phyloP scores from a whole-genome alignment of 177 flowering plant species.

The Vitis hybrid region DNA sequence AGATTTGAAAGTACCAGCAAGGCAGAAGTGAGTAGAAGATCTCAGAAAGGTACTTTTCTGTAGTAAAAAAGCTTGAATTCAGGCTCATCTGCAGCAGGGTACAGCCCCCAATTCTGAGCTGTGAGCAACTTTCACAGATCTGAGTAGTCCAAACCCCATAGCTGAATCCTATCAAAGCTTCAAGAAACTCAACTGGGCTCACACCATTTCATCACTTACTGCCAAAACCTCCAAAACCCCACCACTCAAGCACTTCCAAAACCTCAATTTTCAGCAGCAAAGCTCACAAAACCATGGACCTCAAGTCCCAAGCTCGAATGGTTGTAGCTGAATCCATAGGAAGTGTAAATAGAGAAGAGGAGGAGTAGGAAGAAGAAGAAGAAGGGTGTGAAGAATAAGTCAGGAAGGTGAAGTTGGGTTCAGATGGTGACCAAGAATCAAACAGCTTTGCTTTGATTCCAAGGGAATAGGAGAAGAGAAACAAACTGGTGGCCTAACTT shows the following conservation, averaged over 20 bases:
- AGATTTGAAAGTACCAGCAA: too few relatives aligned
- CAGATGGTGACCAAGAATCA: constrained; percentile 85
- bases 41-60: too few relatives aligned
- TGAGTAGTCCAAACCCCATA: not conserved
- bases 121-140: too few relatives aligned
- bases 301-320: too few relatives aligned
- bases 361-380: not conserved
- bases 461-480: constrained; percentile 45
- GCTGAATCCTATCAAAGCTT: not conserved
- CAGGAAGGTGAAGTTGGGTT: constrained; percentile 49
- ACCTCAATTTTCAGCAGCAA: constrained; percentile 1
- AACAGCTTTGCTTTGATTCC: constrained; percentile 59
- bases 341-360: too few relatives aligned
- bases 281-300: not conserved
- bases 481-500: constrained; percentile 74
- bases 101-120: not conserved
- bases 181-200: not conserved
- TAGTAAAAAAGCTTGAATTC: too few relatives aligned
- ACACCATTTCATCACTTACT: not conserved
- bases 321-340: too few relatives aligned
- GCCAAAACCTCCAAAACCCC: not conserved
- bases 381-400: constrained; percentile 15
- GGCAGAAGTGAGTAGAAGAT: too few relatives aligned
- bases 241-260: not conserved
- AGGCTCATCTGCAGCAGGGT: too few relatives aligned